Percentiles rank a stretch among this genome's conserved stretches.
Evolutionary conservation across 73 alveolate genomes (phyloP).

Genomic region (Blepharisma stoltei): DNA sequence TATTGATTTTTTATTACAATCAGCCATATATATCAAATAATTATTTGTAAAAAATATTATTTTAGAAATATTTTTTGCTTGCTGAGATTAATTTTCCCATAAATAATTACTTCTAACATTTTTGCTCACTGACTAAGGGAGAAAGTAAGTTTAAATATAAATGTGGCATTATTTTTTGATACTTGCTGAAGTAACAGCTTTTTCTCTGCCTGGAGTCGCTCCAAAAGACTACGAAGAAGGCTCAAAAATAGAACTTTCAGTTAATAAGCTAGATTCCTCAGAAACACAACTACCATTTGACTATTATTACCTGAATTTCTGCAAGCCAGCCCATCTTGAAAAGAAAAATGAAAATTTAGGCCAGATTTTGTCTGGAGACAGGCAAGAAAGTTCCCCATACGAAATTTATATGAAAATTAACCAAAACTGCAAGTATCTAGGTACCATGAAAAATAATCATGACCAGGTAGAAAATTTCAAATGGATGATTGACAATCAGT

Average conservation of each 20-base stretch:
- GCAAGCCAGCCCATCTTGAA: conserved; percentile 28
- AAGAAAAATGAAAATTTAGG: conserved; percentile 42
- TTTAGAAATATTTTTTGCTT: too few species aligned
- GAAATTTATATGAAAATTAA: conserved; percentile 31
- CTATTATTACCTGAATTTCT: conserved; percentile 35
- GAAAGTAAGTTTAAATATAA: too few species aligned
- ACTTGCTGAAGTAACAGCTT: neutral
- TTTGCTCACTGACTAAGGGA: too few species aligned
- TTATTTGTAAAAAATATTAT: too few species aligned
- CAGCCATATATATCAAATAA: too few species aligned
- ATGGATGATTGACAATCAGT: conserved; percentile 52
- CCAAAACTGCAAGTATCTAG: conserved; percentile 21
- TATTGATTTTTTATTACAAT: too few species aligned
- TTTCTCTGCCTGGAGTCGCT: conserved; percentile 28
- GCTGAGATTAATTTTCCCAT: too few species aligned
- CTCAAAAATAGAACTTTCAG: conserved; percentile 5
- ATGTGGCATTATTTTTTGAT: too few species aligned
- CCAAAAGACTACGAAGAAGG: neutral
- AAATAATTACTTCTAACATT: too few species aligned
- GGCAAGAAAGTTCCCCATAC: conserved; percentile 28
- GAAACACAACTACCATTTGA: conserved; percentile 44
- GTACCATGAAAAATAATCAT: conserved; percentile 8
- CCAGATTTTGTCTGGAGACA: conserved; percentile 37
- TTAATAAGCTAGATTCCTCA: conserved; percentile 16
- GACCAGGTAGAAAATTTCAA: conserved; percentile 29